Base-by-base conservation (phyloP, 345 rosid genomes). In the Ceriops decandra region DNA sequence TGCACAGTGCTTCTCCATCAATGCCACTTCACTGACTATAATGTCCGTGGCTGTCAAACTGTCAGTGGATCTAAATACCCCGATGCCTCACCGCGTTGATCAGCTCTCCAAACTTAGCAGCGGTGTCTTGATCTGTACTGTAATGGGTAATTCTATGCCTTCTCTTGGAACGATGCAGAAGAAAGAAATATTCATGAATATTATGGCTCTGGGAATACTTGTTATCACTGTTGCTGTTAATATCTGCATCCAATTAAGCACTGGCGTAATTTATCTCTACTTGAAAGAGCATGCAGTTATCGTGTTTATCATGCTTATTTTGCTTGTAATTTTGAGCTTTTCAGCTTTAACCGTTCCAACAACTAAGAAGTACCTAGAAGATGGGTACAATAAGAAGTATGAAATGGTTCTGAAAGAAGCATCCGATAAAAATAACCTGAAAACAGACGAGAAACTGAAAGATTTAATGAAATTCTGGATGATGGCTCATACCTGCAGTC, bases 21-120 rank as follows among this genome's bases (percentile, higher is more conserved):
- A 93, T 68, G 95, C 97, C 60, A 85, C 87, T 68, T 82, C 97
- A n/a, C 80, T 93, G 57, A 87, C 95, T 62, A 31, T 93, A 21
- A 80, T 91, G 19, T 75, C 80, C 0, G 90, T 89, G 9, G 98
- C 90, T 10, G 71, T 81, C 82, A 89, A 93, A 74, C 80, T 91
- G 54, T 89, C 98, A 0, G 89, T 93, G 52, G 97, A 93, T 82
- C 89, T 93, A 36, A 91, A 93, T 79, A 91, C 97, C 10, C 79
- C 91, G 10, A 93, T 93, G 98, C 97, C 98, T 13, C 81, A 86
- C 49, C 83, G 82, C 2, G 81, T 82, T 15, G 98, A 91, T 63
- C 98, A 93, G 89, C 89, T 93, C 31, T 67, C 91, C 2, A 93
- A 93, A 74, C 93, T 93, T 52, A 91, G 96, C 77, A 89, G 95